phyloP scores from a whole-genome alignment of 805 yeast genomes.

The Spathaspora boniae region DNA sequence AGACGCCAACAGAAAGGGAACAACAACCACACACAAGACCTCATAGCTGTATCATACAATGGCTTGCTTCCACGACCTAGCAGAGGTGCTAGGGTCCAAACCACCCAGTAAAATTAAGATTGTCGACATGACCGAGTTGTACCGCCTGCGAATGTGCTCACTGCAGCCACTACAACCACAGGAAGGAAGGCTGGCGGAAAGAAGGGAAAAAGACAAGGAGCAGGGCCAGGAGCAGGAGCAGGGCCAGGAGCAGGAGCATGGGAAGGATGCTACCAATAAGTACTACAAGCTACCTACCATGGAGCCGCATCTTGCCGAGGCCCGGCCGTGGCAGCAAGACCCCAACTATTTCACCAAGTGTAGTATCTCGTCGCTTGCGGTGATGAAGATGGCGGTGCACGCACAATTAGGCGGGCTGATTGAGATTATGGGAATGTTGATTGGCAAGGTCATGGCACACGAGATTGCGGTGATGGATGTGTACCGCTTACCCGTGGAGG shows the following conservation, averaged over 20 bases:
- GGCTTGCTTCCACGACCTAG: constrained; percentile 5
- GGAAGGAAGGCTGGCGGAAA: not conserved
- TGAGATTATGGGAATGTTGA: constrained; percentile 94
- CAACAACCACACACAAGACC: too few relatives aligned
- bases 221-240: too few relatives aligned
- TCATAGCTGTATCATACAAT: too few relatives aligned
- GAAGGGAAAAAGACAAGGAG: too few relatives aligned
- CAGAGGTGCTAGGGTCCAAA: constrained; percentile 1
- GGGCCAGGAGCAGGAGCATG: too few relatives aligned
- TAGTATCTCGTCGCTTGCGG: constrained; percentile 66
- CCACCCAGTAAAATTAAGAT: not conserved
- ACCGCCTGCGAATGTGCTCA: not conserved
- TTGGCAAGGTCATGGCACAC: constrained; percentile 63
- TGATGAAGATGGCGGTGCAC: constrained; percentile 73
- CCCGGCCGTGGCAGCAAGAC: constrained; percentile 54
- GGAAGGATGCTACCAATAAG: too few relatives aligned
- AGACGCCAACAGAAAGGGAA: not conserved
- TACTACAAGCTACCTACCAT: constrained; percentile 10
- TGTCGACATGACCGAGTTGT: not conserved
- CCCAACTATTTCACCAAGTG: constrained; percentile 60
- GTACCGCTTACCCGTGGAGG: constrained; percentile 88
- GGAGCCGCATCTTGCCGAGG: constrained; percentile 2
- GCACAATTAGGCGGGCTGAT: constrained; percentile 81
- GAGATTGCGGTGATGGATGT: constrained; percentile 72
- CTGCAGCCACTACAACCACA: not conserved